Percentiles rank a stretch among this genome's conserved stretches.
These are phyloP conservation scores for Alternaria arbusti DNA, from an alignment of 2,329 filamentous ascomycete species.

Conservation along the genomic window DNA sequence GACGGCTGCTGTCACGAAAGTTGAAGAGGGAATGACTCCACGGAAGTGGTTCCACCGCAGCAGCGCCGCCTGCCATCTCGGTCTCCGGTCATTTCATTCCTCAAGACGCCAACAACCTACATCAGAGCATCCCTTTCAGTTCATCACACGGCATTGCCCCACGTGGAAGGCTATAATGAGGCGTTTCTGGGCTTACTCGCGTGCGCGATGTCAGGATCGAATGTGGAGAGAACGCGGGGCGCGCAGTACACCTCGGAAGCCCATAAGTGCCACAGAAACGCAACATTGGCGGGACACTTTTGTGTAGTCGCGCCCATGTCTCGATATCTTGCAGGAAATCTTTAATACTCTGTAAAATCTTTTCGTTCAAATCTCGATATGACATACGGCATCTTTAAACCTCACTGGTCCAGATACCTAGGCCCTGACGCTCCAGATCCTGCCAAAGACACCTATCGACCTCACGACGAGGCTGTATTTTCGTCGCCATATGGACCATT, in stretches of 20 bases:
- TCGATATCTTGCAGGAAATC: not conserved
- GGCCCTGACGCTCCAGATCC: slow-evolving; percentile 32
- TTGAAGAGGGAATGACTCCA: not conserved
- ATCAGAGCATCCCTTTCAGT: not conserved
- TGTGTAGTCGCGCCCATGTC: not conserved
- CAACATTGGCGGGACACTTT: not conserved
- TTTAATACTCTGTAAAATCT: not conserved
- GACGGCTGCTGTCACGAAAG: not conserved
- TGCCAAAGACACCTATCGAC: slow-evolving; percentile 24
- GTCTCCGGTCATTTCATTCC: not conserved
- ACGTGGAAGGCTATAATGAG: not conserved
- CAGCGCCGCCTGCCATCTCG: not conserved
- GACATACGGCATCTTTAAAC: slow-evolving; percentile 32
- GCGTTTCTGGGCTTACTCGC: not conserved
- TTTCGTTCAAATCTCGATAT: slow-evolving; percentile 9
- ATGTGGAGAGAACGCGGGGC: slow-evolving; percentile 4
- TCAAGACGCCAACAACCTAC: not conserved
- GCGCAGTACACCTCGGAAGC: not conserved
- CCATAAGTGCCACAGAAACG: not conserved
- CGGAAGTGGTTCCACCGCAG: not conserved
- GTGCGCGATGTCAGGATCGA: not conserved
- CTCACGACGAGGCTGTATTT: slow-evolving; percentile 26
- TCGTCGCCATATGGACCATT: slow-evolving; percentile 37
- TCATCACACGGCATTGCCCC: not conserved
- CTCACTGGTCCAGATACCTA: slow-evolving; percentile 36